These are phyloP conservation scores for Ogataea henricii DNA, from an alignment of 805 yeast species.

Conservation along the genomic window DNA sequence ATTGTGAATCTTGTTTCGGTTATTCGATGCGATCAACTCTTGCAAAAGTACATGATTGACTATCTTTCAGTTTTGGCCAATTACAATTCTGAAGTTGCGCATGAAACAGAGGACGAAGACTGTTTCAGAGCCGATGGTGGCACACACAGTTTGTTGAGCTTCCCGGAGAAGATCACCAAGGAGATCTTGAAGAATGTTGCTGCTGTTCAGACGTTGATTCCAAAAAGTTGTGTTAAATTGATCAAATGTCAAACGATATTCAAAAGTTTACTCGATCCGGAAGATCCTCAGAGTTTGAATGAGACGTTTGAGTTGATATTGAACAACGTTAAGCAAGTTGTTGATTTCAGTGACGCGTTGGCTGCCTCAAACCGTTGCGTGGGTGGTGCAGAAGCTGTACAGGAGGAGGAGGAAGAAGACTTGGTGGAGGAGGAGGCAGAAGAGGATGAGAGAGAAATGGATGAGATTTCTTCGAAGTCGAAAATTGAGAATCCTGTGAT, in stretches of 20 bases:
- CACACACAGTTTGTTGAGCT: not conserved
- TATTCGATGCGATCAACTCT: slow-evolving; percentile 26
- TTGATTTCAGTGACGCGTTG: slow-evolving; percentile 23
- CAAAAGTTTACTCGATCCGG: slow-evolving; percentile 30
- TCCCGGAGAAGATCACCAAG: slow-evolving; percentile 11
- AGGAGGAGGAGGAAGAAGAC: slow-evolving; percentile 13
- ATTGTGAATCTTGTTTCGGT: slow-evolving; percentile 28
- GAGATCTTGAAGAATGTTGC: slow-evolving; percentile 16
- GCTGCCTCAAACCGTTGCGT: not conserved
- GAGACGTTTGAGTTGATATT: slow-evolving; percentile 30
- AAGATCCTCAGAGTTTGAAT: slow-evolving; percentile 20
- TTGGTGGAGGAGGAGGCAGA: slow-evolving; percentile 12
- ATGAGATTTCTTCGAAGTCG: not conserved
- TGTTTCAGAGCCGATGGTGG: slow-evolving; percentile 6
- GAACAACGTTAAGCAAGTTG: slow-evolving; percentile 22
- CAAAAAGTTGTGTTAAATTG: slow-evolving; percentile 29
- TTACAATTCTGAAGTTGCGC: slow-evolving; percentile 10
- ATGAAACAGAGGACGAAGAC: slow-evolving; percentile 9
- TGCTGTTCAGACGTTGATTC: slow-evolving; percentile 25
- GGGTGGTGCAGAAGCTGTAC: not conserved
- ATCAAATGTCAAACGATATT: slow-evolving; percentile 32
- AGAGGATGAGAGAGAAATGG: slow-evolving; percentile 10
- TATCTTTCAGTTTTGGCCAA: slow-evolving; percentile 21
- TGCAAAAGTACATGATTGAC: slow-evolving; percentile 23
- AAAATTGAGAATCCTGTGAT: slow-evolving; percentile 14